A percentile compares a stretch with the other conserved stretches of the same genome.
phyloP scores from a whole-genome alignment of 805 yeast species.

The Torulaspora indica region DNA sequence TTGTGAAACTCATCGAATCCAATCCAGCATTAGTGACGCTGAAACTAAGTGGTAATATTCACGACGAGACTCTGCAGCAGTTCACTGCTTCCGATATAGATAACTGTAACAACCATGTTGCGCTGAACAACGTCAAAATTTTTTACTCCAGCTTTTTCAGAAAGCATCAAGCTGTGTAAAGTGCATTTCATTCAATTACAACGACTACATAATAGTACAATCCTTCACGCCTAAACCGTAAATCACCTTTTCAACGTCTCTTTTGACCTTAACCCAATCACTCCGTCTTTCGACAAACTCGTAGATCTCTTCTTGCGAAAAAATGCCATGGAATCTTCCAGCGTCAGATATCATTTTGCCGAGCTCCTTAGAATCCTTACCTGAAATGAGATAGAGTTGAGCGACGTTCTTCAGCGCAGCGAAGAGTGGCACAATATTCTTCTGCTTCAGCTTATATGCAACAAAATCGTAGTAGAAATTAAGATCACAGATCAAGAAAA shows the following conservation, averaged over 20 bases:
- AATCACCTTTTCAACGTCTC: conserved; percentile 88
- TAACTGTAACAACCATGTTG: conserved; percentile 28
- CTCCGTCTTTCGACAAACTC: conserved; percentile 82
- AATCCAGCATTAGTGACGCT: conserved; percentile 33
- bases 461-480: conserved; percentile 75
- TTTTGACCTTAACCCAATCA: conserved; percentile 76
- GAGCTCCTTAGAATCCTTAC: conserved; percentile 67
- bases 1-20: conserved; percentile 32
- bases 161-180: conserved; percentile 2
- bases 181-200: background rate
- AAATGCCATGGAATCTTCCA: conserved; percentile 80
- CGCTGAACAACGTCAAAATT: conserved; percentile 34
- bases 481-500: conserved; percentile 73
- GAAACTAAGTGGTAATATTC: conserved; percentile 34
- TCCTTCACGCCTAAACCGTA: conserved; percentile 84
- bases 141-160: conserved; percentile 35
- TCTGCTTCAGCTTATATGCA: conserved; percentile 51
- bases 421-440: conserved; percentile 68
- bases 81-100: conserved; percentile 29
- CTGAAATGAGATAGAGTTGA: conserved; percentile 67
- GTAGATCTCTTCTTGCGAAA: conserved; percentile 89
- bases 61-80: conserved; percentile 34
- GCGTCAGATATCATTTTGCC: conserved; percentile 81
- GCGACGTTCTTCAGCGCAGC: conserved; percentile 81
- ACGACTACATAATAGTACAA: conserved; percentile 51